Conservation (phyloP, 306 rosid species). For the Sphenostylis stenocarpa region DNA sequence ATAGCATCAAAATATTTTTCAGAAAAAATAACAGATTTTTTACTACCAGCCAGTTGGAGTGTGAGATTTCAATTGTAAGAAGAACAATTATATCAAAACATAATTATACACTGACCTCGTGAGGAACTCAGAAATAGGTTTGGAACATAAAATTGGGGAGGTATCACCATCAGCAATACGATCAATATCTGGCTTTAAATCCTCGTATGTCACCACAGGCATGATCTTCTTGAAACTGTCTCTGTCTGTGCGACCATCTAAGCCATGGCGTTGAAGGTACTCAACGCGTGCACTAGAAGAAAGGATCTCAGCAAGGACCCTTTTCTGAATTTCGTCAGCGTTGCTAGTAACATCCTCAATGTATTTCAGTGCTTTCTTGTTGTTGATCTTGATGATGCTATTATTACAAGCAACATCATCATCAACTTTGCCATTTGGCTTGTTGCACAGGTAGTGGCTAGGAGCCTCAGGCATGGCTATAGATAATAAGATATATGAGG, state of each 20-base stretch:
- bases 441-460: neutral
- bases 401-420: neutral
- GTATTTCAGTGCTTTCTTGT: slow-evolving; percentile 34
- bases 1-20: neutral
- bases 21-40: neutral
- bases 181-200: slow-evolving; percentile 54
- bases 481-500: neutral
- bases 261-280: slow-evolving; percentile 54
- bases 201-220: slow-evolving; percentile 61
- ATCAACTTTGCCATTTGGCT: neutral
- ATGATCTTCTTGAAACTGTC: slow-evolving; percentile 51
- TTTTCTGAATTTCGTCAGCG: slow-evolving; percentile 48
- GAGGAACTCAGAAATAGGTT: slow-evolving; percentile 66
- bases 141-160: slow-evolving; percentile 55
- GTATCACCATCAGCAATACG: slow-evolving; percentile 64
- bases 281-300: slow-evolving; percentile 47
- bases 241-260: slow-evolving; percentile 37
- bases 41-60: neutral
- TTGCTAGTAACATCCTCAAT: slow-evolving; percentile 59
- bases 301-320: slow-evolving; percentile 57
- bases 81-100: neutral
- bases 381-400: neutral
- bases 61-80: neutral
- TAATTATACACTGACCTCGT: slow-evolving; percentile 47
- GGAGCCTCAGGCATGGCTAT: slow-evolving; percentile 47